Percentiles rank a stretch among this genome's conserved stretches.
Conservation (phyloP, 805 yeast genomes). For the Cyberlindnera samutprakarnensis region DNA sequence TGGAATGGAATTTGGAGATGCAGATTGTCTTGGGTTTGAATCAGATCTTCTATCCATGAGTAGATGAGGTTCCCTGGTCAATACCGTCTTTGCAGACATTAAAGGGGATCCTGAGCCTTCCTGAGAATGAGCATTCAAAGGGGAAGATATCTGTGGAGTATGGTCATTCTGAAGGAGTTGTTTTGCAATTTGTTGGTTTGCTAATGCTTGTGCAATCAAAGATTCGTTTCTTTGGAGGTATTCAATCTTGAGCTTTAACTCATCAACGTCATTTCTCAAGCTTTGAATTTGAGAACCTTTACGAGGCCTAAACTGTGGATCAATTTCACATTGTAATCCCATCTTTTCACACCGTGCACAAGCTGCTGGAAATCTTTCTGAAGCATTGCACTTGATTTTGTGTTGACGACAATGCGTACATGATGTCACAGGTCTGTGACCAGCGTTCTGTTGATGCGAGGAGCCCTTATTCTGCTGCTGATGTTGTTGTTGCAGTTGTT, state of each 20-base stretch:
- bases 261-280: conserved; percentile 78
- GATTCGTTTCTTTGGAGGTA: conserved; percentile 58
- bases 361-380: conserved; percentile 72
- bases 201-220: conserved; percentile 56
- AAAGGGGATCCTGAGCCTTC: conserved; percentile 12
- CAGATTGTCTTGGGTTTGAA: conserved; percentile 18
- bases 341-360: conserved; percentile 79
- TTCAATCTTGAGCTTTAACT: conserved; percentile 65
- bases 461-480: too few relatives aligned
- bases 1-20: conserved; percentile 22
- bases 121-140: conserved; percentile 8
- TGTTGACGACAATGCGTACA: conserved; percentile 95
- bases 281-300: conserved; percentile 87
- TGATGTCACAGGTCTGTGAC: conserved; percentile 84
- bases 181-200: conserved; percentile 12
- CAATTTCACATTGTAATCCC: conserved; percentile 78
- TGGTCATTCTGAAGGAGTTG: conserved; percentile 8
- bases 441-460: conserved; percentile 29
- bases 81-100: conserved; percentile 33
- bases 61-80: conserved; percentile 37
- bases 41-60: conserved; percentile 27
- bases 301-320: conserved; percentile 85
- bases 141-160: conserved; percentile 16
- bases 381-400: conserved; percentile 88
- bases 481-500: too few relatives aligned